Evolutionary conservation across 177 flowering plant species (phyloP), one percentile per base, ranked within the genome.

Genomic region (Vitis hybrid): DNA sequence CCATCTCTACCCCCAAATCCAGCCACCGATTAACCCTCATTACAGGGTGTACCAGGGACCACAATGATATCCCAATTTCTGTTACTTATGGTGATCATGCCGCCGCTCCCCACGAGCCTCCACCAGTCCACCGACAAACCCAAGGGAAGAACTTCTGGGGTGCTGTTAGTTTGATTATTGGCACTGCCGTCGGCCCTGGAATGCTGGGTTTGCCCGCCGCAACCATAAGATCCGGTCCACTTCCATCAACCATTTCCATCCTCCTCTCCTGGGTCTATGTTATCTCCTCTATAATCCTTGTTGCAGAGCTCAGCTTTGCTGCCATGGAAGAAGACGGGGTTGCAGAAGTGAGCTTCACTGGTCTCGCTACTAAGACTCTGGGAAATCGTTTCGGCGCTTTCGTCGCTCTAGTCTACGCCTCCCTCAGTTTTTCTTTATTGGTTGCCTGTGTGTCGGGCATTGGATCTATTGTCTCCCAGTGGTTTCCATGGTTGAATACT

Each of bases 181-280:
- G 94, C 61, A 86, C 94, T 13, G 94, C 91, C 3, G 91, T 89
- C 6, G 91, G 94, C n/a, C 91, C 94, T 48, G 90, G 94, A 59
- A 89, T 89, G 91, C 75, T 88, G 55, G 85, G 86, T 31, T 72
- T 86, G 52, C 90, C 94, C 10, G 83, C 89, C 60, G 84, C 83
- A 18, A 87, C 90, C 39, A 83, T 89, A 52, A 80, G 60, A 74
- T 82, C 91, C 21, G 94, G 91, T 10, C 85, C 91, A 64, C 61
- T 85, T 67, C 88, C 89, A 18, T 86, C 93, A 26, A 81, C 89
- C 51, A 61, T 84, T 52, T 72, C 83, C 51, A 84, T 89, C 15
- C 62, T 89, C 60, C 74, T 83, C 51, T 87, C 87, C 13, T 89
- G 91, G 91, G 80, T 87, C 33, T 89, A 87, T 79, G 91, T 86